Conservation (phyloP, 2,329 filamentous ascomycete genomes). For the Pyricularia sp. region DNA sequence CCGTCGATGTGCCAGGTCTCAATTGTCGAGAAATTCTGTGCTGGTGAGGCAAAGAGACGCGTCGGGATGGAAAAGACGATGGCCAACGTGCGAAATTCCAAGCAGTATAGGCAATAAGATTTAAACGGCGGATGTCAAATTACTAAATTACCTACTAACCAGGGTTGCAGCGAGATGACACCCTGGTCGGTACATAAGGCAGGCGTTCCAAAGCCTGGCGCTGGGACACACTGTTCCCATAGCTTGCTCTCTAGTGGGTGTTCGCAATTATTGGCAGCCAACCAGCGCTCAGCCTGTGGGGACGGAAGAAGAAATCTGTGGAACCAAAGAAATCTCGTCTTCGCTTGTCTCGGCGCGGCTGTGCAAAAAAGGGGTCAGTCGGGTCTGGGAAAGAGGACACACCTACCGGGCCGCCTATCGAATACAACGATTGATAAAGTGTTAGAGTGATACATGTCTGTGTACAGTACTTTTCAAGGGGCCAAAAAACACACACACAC, state of each 20-base stretch:
- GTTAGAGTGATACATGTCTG: neutral
- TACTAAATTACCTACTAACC: neutral
- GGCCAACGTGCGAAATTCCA: neutral
- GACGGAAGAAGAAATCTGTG: neutral
- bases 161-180: neutral
- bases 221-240: neutral
- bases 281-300: neutral
- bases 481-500: too few relatives aligned
- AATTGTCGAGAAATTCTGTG: neutral
- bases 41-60: neutral
- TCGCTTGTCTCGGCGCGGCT: neutral
- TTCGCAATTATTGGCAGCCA: neutral
- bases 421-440: neutral
- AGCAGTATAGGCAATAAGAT: neutral
- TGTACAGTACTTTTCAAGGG: neutral
- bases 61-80: neutral
- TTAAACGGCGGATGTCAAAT: conserved; percentile 1
- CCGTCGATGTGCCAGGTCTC: neutral
- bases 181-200: neutral
- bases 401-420: neutral
- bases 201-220: neutral
- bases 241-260: neutral
- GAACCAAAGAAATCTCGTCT: neutral
- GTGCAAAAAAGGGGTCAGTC: neutral
- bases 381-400: neutral